A percentile compares a stretch with the other conserved stretches of the same genome.
These are phyloP conservation scores for Leishmania guyanensis DNA, from an alignment of 208 protist genomes.

Conservation along the genomic window DNA sequence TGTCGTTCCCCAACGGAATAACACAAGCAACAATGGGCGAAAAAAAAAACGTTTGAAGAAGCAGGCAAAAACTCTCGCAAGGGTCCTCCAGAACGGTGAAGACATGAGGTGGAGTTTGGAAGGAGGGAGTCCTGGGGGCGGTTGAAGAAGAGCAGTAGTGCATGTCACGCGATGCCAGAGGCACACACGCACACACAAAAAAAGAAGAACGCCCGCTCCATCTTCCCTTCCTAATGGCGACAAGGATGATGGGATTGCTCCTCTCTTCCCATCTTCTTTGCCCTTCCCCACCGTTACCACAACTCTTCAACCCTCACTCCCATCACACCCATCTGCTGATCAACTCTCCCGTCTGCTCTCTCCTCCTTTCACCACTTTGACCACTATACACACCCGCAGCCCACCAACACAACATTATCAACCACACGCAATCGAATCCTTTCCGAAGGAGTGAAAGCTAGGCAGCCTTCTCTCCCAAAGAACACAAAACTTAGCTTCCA, in stretches of 20 bases:
- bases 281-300: background rate
- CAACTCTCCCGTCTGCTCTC: background rate
- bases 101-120: background rate
- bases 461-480: background rate
- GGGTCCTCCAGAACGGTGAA: background rate
- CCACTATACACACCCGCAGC: background rate
- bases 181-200: background rate
- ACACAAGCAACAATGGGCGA: background rate
- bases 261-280: background rate
- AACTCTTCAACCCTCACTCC: background rate
- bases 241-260: background rate
- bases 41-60: background rate
- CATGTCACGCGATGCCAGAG: background rate
- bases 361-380: background rate
- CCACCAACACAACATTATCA: background rate
- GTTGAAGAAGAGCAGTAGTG: background rate
- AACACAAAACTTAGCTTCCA: background rate
- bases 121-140: background rate
- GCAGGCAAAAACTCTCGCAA: background rate
- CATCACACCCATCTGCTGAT: background rate
- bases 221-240: background rate
- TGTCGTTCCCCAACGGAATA: conserved; percentile 2
- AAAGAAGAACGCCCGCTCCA: background rate
- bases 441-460: background rate
- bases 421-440: background rate